These are phyloP conservation scores for Pneumocystis carinii DNA, from an alignment of 1,139 yeast species.

Conservation along the genomic window DNA sequence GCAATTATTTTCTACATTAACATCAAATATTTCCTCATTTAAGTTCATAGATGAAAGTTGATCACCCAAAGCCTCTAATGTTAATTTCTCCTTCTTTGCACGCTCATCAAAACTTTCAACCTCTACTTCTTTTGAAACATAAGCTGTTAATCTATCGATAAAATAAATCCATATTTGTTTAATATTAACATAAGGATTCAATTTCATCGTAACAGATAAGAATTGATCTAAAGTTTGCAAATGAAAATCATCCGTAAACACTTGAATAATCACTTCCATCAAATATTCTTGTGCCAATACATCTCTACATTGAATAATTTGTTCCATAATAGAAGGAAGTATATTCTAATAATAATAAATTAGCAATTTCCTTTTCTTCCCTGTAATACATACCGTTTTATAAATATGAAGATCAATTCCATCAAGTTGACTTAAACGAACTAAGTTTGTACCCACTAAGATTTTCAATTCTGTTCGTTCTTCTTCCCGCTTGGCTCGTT, in stretches of 20 bases:
- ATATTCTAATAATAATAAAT: slow-evolving; percentile 26
- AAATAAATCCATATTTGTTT: slow-evolving; percentile 53
- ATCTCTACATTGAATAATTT: slow-evolving; percentile 83
- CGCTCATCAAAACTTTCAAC: slow-evolving; percentile 14
- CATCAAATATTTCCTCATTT: slow-evolving; percentile 4
- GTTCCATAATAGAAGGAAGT: slow-evolving; percentile 72
- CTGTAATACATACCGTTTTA: slow-evolving; percentile 23
- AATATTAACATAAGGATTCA: slow-evolving; percentile 57
- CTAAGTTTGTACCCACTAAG: slow-evolving; percentile 82
- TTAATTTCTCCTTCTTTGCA: slow-evolving; percentile 14
- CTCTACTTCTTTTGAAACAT: slow-evolving; percentile 26
- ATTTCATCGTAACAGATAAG: slow-evolving; percentile 47
- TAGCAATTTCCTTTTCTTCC: background rate
- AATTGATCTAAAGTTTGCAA: slow-evolving; percentile 55
- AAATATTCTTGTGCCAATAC: slow-evolving; percentile 82
- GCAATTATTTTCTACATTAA: slow-evolving; percentile 2
- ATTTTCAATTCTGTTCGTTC: slow-evolving; percentile 85
- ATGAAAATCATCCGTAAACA: slow-evolving; percentile 88
- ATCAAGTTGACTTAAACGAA: slow-evolving; percentile 72
- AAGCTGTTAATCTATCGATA: slow-evolving; percentile 59
- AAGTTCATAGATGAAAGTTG: slow-evolving; percentile 1
- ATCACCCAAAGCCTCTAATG: slow-evolving; percentile 12
- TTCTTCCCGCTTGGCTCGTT: slow-evolving; percentile 52
- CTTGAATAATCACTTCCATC: slow-evolving; percentile 79
- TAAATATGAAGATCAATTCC: slow-evolving; percentile 56